These are phyloP conservation scores for Aspergillus quadricinctus DNA, from an alignment of 2,329 filamentous ascomycete species.

Conservation along the genomic window DNA sequence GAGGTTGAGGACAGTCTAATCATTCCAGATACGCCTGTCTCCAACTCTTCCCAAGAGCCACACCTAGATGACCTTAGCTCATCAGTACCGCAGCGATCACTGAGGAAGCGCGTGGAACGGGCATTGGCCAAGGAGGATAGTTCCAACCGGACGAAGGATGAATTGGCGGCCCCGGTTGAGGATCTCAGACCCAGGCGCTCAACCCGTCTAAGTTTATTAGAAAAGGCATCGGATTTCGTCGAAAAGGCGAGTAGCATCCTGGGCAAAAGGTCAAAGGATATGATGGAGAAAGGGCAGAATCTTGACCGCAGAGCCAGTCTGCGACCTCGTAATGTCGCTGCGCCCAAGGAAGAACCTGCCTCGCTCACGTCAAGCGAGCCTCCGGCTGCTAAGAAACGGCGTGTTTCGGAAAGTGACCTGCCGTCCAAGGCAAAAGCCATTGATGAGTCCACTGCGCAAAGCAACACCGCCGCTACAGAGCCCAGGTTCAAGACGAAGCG, in stretches of 20 bases:
- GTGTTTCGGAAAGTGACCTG: conserved; percentile 37
- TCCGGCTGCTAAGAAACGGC: conserved; percentile 39
- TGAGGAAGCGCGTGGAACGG: conserved; percentile 30
- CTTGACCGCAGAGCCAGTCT: conserved; percentile 51
- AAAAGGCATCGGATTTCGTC: conserved; percentile 43
- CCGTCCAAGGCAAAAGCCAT: conserved; percentile 18
- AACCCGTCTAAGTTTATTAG: conserved; percentile 40
- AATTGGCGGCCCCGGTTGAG: conserved; percentile 19
- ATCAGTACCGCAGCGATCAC: conserved; percentile 26
- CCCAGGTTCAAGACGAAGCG: conserved; percentile 56
- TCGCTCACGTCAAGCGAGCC: conserved; percentile 19
- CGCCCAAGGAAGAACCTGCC: conserved; percentile 21
- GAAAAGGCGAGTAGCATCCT: conserved; percentile 49
- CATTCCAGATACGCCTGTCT: conserved; percentile 31
- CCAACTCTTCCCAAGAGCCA: conserved; percentile 30
- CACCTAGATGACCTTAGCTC: conserved; percentile 18
- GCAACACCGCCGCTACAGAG: conserved; percentile 14
- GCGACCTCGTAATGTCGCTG: conserved; percentile 46
- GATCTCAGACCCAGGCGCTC: conserved; percentile 38
- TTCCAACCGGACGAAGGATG: conserved; percentile 19
- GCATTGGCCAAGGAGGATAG: conserved; percentile 23
- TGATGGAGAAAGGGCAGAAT: conserved; percentile 54
- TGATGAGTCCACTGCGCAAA: conserved; percentile 16
- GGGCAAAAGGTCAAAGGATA: conserved; percentile 58
- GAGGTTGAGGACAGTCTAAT: conserved; percentile 22